Conservation (phyloP, 768 basidiomycete genomes). For the Mycena sanguinolenta region DNA sequence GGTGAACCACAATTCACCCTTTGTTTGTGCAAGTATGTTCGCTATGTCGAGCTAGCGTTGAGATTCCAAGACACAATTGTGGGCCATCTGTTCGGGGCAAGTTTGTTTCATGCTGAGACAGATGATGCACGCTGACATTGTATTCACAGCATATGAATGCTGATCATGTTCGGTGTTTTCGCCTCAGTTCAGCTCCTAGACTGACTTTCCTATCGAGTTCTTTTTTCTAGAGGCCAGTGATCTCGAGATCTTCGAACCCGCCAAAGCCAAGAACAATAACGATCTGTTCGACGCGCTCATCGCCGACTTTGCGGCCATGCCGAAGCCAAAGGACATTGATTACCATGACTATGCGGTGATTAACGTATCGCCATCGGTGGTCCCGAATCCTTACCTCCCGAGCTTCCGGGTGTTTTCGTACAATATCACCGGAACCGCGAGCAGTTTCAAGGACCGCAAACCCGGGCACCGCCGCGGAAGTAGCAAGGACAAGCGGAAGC, state of each 20-base stretch:
- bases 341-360: conserved; percentile 79
- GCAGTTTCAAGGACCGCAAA: conserved; percentile 45
- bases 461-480: conserved; percentile 65
- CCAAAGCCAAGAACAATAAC: conserved; percentile 31
- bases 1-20: conserved; percentile 2
- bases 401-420: conserved; percentile 86
- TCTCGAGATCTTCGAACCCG: conserved; percentile 57
- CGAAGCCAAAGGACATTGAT: conserved; percentile 65
- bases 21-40: conserved; percentile 63
- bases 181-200: conserved; percentile 20
- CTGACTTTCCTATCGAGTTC: conserved; percentile 55
- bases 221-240: conserved; percentile 68
- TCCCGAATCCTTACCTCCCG: conserved; percentile 90
- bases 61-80: conserved; percentile 90
- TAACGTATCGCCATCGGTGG: conserved; percentile 85
- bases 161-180: conserved; percentile 70
- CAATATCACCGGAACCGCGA: conserved; percentile 67
- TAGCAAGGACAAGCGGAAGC: conserved; percentile 57
- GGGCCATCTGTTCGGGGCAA: conserved; percentile 87
- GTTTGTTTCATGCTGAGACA: conserved; percentile 44
- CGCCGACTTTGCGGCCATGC: conserved; percentile 75
- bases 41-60: conserved; percentile 81
- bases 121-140: conserved; percentile 48
- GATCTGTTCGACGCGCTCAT: conserved; percentile 70
- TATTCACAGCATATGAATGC: conserved; percentile 81